Percentiles rank a stretch among this genome's conserved stretches.
Evolutionary conservation across 805 yeast genomes (phyloP).

Genomic region (Metschnikowia henanensis): DNA sequence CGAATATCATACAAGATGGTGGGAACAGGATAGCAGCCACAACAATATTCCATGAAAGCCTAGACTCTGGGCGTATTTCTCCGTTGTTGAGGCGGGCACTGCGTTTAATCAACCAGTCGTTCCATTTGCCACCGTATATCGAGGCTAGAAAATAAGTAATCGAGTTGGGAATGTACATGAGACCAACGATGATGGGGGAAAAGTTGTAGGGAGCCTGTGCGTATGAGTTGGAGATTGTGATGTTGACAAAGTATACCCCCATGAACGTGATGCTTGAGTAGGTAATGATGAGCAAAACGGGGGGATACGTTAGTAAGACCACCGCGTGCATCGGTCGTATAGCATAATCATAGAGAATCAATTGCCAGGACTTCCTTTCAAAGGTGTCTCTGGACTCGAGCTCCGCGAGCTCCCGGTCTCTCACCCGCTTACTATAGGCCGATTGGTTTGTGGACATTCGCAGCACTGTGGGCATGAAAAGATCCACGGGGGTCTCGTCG

Average conservation of each 20-base stretch:
- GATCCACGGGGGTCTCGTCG: slow-evolving; percentile 38
- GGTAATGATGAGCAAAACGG: slow-evolving; percentile 62
- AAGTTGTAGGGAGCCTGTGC: slow-evolving; percentile 69
- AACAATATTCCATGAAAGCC: slow-evolving; percentile 73
- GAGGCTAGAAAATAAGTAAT: slow-evolving; percentile 75
- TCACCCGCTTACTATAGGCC: slow-evolving; percentile 28
- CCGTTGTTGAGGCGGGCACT: slow-evolving; percentile 62
- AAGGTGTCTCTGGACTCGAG: slow-evolving; percentile 1
- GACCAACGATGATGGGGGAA: slow-evolving; percentile 62
- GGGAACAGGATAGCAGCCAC: slow-evolving; percentile 64
- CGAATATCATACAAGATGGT: slow-evolving; percentile 66
- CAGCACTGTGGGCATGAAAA: slow-evolving; percentile 39
- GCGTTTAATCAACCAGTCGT: slow-evolving; percentile 56
- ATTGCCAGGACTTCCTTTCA: slow-evolving; percentile 1
- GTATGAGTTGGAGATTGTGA: slow-evolving; percentile 66
- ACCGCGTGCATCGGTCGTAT: slow-evolving; percentile 64
- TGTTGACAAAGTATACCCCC: slow-evolving; percentile 68
- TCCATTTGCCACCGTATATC: slow-evolving; percentile 79
- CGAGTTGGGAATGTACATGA: slow-evolving; percentile 82
- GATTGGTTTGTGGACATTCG: slow-evolving; percentile 36
- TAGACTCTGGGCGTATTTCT: slow-evolving; percentile 68
- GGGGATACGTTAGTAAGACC: slow-evolving; percentile 65
- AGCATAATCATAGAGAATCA: slow-evolving; percentile 44
- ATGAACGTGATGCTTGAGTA: slow-evolving; percentile 75
- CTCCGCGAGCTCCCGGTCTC: slow-evolving; percentile 23